Evolutionary conservation across 805 yeast species (phyloP).

Genomic region (Lipomyces yamanashiensis): DNA sequence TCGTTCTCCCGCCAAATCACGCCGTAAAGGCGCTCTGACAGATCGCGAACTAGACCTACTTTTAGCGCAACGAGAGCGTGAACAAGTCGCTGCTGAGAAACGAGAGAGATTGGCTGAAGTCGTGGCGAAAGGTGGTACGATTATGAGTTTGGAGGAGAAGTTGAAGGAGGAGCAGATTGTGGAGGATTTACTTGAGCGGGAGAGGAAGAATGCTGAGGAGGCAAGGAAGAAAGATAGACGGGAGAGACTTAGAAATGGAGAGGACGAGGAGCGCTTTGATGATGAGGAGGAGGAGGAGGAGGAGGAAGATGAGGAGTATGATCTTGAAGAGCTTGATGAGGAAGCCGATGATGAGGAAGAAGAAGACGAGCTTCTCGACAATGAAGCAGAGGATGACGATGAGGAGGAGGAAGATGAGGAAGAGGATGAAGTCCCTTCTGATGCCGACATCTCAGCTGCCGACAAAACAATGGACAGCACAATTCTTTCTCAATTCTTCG

Average conservation of each 20-base stretch:
- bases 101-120: conserved; percentile 14
- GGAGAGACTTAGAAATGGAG: conserved; percentile 15
- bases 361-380: conserved; percentile 12
- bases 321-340: conserved; percentile 16
- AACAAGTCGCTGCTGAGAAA: conserved; percentile 23
- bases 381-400: conserved; percentile 11
- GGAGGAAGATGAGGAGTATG: conserved; percentile 26
- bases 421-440: not conserved
- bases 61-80: conserved; percentile 9
- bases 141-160: conserved; percentile 23
- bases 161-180: conserved; percentile 30
- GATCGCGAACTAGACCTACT: conserved; percentile 17
- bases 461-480: conserved; percentile 7
- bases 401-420: not conserved
- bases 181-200: conserved; percentile 31
- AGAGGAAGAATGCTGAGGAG: conserved; percentile 29
- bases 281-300: conserved; percentile 29
- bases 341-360: conserved; percentile 23
- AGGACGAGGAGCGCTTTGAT: conserved; percentile 17
- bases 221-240: conserved; percentile 20
- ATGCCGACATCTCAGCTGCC: not conserved
- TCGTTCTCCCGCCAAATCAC: conserved; percentile 1
- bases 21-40: conserved; percentile 16
- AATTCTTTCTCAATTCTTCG: conserved; percentile 2
- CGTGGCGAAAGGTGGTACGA: conserved; percentile 19